Evolutionary conservation across 2,329 filamentous ascomycete genomes (phyloP).

Genomic region (Camillea tinctor): DNA sequence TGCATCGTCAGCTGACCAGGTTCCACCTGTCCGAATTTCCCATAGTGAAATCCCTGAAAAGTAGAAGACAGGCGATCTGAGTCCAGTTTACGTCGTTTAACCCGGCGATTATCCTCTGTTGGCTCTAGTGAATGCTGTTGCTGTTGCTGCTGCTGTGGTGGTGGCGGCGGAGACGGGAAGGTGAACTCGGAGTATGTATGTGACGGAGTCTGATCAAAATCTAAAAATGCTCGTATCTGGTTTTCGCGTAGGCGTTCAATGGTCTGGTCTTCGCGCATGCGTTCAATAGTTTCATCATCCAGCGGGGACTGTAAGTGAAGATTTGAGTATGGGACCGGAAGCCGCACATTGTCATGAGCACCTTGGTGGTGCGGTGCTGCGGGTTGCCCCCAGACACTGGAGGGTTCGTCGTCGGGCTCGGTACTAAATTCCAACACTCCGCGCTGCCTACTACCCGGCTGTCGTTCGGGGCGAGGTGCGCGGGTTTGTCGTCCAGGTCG

Average conservation of each 20-base stretch:
- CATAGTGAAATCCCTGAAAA: slow-evolving; percentile 70
- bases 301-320: slow-evolving; percentile 10
- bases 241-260: slow-evolving; percentile 19
- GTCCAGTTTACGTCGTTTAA: slow-evolving; percentile 71
- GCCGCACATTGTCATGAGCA: slow-evolving; percentile 11
- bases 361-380: slow-evolving; percentile 13
- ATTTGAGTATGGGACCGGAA: slow-evolving; percentile 8
- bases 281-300: slow-evolving; percentile 10
- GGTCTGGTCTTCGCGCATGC: too few relatives aligned
- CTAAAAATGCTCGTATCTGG: slow-evolving; percentile 24
- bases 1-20: slow-evolving; percentile 81
- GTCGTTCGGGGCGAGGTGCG: slow-evolving; percentile 21
- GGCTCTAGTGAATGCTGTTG: slow-evolving; percentile 25
- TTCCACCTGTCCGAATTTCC: slow-evolving; percentile 83
- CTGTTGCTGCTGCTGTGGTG: slow-evolving; percentile 22
- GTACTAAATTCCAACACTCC: slow-evolving; percentile 13
- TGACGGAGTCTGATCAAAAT: slow-evolving; percentile 22
- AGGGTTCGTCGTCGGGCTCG: slow-evolving; percentile 15
- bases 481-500: slow-evolving; percentile 21
- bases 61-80: slow-evolving; percentile 52
- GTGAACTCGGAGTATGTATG: slow-evolving; percentile 24
- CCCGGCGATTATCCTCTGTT: slow-evolving; percentile 42
- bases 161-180: slow-evolving; percentile 27
- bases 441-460: slow-evolving; percentile 18
- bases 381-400: slow-evolving; percentile 16